Evolutionary conservation across 1,284 basidiomycete genomes (phyloP).

Genomic region (Tranzscheliella williamsii): DNA sequence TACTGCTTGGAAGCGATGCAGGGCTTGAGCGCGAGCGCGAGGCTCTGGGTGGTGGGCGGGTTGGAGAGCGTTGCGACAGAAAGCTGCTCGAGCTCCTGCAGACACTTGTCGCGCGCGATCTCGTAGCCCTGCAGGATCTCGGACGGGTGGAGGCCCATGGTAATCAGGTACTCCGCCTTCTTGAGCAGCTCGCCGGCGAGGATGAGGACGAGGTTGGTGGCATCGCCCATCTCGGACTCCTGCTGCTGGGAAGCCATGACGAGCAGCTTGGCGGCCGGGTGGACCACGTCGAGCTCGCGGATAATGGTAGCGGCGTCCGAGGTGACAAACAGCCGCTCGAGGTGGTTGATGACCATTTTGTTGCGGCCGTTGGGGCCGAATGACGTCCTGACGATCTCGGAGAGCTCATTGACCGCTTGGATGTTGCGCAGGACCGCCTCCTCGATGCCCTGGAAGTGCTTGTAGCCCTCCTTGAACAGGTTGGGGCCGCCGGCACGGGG

Average conservation of each 20-base stretch:
- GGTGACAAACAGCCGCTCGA: conserved; percentile 93
- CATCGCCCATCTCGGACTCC: conserved; percentile 95
- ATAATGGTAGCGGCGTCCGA: conserved; percentile 99
- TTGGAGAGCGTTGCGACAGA: conserved; percentile 68
- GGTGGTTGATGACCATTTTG: conserved; percentile 67
- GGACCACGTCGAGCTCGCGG: conserved; percentile 95
- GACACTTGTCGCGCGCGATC: conserved; percentile 81
- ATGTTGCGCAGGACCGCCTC: conserved; percentile 87
- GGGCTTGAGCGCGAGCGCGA: conserved; percentile 81
- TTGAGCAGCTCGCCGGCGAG: conserved; percentile 93
- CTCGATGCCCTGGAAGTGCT: conserved; percentile 87
- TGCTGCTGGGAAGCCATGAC: conserved; percentile 98
- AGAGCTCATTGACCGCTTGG: conserved; percentile 88
- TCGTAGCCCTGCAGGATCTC: conserved; percentile 89
- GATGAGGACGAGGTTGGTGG: conserved; percentile 93
- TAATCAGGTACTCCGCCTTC: conserved; percentile 85
- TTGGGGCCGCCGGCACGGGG: conserved; percentile 85
- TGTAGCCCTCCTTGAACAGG: conserved; percentile 74
- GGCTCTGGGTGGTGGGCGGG: conserved; percentile 76
- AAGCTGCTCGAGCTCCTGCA: conserved; percentile 77
- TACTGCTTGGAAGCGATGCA: conserved; percentile 97
- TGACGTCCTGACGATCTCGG: conserved; percentile 91
- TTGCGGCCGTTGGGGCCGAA: conserved; percentile 84
- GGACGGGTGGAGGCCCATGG: conserved; percentile 95
- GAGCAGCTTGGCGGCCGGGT: conserved; percentile 93